phyloP scores from a whole-genome alignment of 148 eudicot species.

The Oxyria digyna region DNA sequence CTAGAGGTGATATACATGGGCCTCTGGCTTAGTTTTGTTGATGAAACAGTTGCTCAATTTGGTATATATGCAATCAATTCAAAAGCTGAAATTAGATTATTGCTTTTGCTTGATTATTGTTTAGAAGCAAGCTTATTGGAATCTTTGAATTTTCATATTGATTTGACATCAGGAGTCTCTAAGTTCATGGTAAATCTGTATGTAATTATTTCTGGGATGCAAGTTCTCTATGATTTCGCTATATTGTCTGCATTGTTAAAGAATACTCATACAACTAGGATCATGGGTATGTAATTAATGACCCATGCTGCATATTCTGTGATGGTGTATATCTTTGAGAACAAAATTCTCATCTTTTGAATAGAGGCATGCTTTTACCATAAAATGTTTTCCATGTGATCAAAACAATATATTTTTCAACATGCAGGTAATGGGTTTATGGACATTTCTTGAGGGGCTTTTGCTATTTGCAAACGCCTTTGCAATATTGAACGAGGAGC shows the following conservation, averaged over 20 bases:
- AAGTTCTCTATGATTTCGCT: neutral
- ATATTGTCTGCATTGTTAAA: neutral
- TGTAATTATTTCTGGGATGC: neutral
- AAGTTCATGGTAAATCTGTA: neutral
- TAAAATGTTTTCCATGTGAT: too few relatives aligned
- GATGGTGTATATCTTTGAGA: neutral
- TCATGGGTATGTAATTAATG: neutral
- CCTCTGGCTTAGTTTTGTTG: neutral
- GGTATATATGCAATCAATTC: neutral
- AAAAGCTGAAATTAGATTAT: neutral
- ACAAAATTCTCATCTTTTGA: neutral
- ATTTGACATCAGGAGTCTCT: neutral
- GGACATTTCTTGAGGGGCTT: constrained; percentile 74
- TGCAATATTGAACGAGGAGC: constrained; percentile 81
- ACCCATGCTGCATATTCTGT: neutral
- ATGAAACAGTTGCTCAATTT: neutral
- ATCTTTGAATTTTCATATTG: neutral
- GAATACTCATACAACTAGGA: neutral
- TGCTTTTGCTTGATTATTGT: neutral
- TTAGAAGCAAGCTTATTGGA: neutral
- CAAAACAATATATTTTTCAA: neutral
- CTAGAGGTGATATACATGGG: neutral
- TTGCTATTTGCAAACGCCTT: constrained; percentile 82
- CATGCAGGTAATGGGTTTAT: constrained; percentile 47
- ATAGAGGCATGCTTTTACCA: neutral